Conservation (phyloP, 2,329 filamentous ascomycete genomes). For the Pyrenochaeta sp. region DNA sequence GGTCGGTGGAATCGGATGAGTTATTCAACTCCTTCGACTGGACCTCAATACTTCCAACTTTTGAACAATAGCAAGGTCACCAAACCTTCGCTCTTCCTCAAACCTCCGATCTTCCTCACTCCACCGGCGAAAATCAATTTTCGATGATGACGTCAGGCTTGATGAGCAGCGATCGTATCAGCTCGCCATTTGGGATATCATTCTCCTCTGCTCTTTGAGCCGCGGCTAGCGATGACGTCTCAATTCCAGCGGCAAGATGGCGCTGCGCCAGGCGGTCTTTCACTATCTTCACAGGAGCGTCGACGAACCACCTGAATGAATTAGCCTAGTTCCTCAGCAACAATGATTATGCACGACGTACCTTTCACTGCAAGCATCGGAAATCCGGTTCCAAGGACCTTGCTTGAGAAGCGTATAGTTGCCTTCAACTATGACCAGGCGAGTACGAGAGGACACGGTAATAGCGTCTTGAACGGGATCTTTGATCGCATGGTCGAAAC, state of each 20-base stretch:
- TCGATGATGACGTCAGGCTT: conserved; percentile 27
- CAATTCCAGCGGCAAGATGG: conserved; percentile 35
- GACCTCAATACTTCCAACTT: conserved; percentile 28
- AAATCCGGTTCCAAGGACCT: conserved; percentile 28
- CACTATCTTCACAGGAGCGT: conserved; percentile 26
- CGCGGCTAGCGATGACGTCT: conserved; percentile 27
- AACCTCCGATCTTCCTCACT: not conserved
- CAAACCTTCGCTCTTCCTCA: not conserved
- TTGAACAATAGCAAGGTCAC: not conserved
- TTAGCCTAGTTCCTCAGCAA: conserved; percentile 3
- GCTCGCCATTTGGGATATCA: conserved; percentile 34
- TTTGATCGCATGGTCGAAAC: conserved; percentile 37
- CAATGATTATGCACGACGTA: conserved; percentile 5
- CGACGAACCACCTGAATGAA: conserved; percentile 33
- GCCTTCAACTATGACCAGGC: conserved; percentile 34
- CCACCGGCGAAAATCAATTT: conserved; percentile 15
- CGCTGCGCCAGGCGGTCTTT: conserved; percentile 28
- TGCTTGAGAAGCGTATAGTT: conserved; percentile 38
- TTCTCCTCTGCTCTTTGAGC: conserved; percentile 34
- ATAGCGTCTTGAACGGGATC: conserved; percentile 31
- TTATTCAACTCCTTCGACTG: conserved; percentile 36
- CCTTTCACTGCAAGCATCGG: conserved; percentile 27
- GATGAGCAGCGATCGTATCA: conserved; percentile 31
- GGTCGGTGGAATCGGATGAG: conserved; percentile 36
- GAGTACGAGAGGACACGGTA: conserved; percentile 28